A percentile compares a stretch with the other conserved stretches of the same genome.
phyloP scores from a whole-genome alignment of 2,329 filamentous ascomycete genomes.

The Fusarium oxysporum region DNA sequence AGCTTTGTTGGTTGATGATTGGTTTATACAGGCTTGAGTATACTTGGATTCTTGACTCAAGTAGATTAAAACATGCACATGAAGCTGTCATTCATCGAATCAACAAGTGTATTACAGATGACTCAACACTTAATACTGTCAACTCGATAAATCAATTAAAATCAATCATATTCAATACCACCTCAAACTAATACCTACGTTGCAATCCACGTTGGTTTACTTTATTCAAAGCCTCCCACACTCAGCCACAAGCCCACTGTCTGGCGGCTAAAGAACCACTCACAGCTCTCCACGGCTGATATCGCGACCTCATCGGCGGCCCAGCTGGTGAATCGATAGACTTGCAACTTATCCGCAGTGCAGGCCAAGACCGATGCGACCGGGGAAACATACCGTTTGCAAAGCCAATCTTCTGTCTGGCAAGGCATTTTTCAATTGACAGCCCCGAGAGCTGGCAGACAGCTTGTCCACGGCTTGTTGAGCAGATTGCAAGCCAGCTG shows the following conservation, averaged over 20 bases:
- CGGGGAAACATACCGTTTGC: slow-evolving; percentile 4
- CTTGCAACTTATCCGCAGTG: slow-evolving; percentile 14
- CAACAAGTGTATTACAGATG: not conserved
- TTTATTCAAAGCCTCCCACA: slow-evolving; percentile 35
- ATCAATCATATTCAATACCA: not conserved
- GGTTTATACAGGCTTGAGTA: not conserved
- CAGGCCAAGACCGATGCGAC: slow-evolving; percentile 27
- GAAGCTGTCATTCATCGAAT: not conserved
- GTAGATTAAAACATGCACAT: not conserved
- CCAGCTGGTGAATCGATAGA: slow-evolving; percentile 4
- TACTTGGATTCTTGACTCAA: not conserved
- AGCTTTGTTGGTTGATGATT: not conserved
- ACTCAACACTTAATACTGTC: not conserved
- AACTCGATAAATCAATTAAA: not conserved
- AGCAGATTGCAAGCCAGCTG: not conserved
- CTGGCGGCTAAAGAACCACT: slow-evolving; percentile 40
- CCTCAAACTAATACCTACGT: not conserved
- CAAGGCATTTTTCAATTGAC: slow-evolving; percentile 40
- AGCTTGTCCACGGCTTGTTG: not conserved
- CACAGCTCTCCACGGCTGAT: slow-evolving; percentile 34
- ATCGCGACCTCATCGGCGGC: slow-evolving; percentile 25
- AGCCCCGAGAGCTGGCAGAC: slow-evolving; percentile 1
- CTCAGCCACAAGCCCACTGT: slow-evolving; percentile 40
- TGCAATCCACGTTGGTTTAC: slow-evolving; percentile 28
- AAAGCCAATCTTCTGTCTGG: slow-evolving; percentile 9